Conservation (phyloP, 495 filamentous ascomycete species). For the Gamarada debralockiae region DNA sequence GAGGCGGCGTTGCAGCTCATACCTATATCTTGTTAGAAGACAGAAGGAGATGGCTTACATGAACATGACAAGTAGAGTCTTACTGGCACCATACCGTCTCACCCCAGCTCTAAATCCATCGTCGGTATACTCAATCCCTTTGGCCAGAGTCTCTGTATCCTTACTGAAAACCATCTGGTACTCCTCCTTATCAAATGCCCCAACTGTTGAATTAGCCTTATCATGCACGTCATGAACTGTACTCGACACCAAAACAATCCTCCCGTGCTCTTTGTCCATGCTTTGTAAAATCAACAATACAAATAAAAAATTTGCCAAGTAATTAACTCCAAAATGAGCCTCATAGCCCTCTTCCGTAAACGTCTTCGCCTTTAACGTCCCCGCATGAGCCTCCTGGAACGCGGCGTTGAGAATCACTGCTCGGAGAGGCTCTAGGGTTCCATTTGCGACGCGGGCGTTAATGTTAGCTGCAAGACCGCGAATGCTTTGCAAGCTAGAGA, state of each 20-base stretch:
- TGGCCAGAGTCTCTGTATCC: conserved; percentile 30
- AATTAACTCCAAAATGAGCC: conserved; percentile 41
- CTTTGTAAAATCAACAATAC: conserved; percentile 39
- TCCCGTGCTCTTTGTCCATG: conserved; percentile 38
- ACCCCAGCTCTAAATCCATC: conserved; percentile 26
- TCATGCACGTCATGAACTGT: conserved; percentile 36
- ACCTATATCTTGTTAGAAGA: conserved; percentile 14
- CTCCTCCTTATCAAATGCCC: conserved; percentile 23
- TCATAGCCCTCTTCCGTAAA: conserved; percentile 38
- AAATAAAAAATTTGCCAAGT: conserved; percentile 41
- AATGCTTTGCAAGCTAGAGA: conserved; percentile 36
- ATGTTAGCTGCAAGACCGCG: conserved; percentile 35
- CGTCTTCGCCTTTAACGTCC: no score
- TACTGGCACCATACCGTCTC: conserved; percentile 36
- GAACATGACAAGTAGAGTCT: conserved; percentile 36
- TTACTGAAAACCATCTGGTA: conserved; percentile 30
- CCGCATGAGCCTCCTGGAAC: no score
- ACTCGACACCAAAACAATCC: conserved; percentile 40
- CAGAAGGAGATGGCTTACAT: conserved; percentile 21
- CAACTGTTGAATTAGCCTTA: conserved; percentile 5
- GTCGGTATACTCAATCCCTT: conserved; percentile 28
- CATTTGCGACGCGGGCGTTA: conserved; percentile 31
- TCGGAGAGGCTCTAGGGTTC: conserved; percentile 37
- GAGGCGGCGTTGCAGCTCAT: conserved; percentile 32
- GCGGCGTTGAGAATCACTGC: conserved; percentile 41